These are phyloP conservation scores for Dissophora ornata DNA, from an alignment of 192 early-diverging fungal species.

Conservation along the genomic window DNA sequence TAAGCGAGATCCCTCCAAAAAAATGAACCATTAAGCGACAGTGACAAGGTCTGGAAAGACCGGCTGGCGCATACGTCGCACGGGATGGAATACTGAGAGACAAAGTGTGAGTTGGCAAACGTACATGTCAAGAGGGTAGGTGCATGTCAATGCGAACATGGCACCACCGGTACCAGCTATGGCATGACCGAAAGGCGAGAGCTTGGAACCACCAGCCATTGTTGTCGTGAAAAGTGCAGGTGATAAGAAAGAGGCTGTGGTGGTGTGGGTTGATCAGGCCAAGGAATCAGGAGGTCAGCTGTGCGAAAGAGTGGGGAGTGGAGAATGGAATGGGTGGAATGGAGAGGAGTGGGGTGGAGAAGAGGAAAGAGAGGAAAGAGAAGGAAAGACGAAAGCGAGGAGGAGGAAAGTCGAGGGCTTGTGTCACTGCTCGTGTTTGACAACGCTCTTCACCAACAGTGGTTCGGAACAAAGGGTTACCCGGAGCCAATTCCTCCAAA, in stretches of 20 bases:
- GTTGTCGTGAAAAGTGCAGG: conserved; percentile 1
- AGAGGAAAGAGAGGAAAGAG: background rate
- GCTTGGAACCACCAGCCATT: conserved; percentile 55
- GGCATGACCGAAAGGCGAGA: conserved; percentile 92
- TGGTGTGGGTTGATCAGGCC: background rate
- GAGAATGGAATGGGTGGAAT: background rate
- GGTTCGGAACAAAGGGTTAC: conserved; percentile 4
- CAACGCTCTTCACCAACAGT: conserved; percentile 32
- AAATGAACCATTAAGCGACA: conserved; percentile 29
- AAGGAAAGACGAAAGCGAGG: background rate
- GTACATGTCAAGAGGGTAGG: conserved; percentile 98
- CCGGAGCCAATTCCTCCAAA: background rate
- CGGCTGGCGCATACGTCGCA: conserved; percentile 7
- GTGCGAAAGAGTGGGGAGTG: background rate
- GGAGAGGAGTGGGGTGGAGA: conserved; percentile 1
- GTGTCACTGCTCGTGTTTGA: background rate
- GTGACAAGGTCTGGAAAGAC: background rate
- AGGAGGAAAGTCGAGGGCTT: conserved; percentile 3
- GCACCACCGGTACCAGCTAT: conserved; percentile 92
- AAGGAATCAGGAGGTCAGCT: background rate
- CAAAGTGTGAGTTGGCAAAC: conserved; percentile 38
- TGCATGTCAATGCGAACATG: conserved; percentile 88
- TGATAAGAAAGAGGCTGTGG: background rate
- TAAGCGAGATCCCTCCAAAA: too few species aligned
- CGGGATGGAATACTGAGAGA: too few species aligned